These are phyloP conservation scores for Fonsecaea pugnacius DNA, from an alignment of 2,329 filamentous ascomycete species.

Conservation along the genomic window DNA sequence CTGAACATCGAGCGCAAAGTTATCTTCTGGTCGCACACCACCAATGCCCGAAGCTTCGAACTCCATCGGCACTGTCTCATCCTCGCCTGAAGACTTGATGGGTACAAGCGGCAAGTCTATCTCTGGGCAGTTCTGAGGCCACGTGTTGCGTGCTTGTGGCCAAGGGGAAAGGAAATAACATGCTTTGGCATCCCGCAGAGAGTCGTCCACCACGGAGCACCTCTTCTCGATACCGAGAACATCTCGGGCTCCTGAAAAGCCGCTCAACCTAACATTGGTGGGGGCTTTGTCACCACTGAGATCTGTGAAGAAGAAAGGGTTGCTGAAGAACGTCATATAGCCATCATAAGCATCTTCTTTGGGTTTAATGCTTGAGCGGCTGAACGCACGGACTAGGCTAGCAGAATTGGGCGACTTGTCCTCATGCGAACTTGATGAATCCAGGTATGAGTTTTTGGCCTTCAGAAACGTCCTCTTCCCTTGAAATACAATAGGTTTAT, in stretches of 20 bases:
- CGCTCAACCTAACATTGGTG: conserved; percentile 21
- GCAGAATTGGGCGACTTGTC: conserved; percentile 54
- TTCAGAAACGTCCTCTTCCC: conserved; percentile 45
- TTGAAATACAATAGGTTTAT: conserved; percentile 57
- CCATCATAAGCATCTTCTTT: conserved; percentile 58
- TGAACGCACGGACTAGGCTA: conserved; percentile 51
- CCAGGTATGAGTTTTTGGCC: conserved; percentile 51
- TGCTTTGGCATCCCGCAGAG: conserved; percentile 30
- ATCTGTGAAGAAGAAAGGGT: conserved; percentile 79
- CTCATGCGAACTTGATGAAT: conserved; percentile 55
- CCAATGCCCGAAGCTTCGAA: conserved; percentile 43
- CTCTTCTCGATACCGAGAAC: conserved; percentile 24
- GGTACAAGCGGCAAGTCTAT: conserved; percentile 31
- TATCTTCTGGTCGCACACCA: conserved; percentile 42
- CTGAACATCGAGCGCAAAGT: conserved; percentile 43
- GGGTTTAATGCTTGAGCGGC: conserved; percentile 55
- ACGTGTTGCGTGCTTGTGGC: neutral
- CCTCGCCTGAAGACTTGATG: conserved; percentile 31
- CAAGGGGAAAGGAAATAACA: conserved; percentile 32
- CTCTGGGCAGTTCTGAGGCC: conserved; percentile 14
- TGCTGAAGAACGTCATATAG: conserved; percentile 82
- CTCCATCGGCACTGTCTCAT: conserved; percentile 37
- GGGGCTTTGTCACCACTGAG: conserved; percentile 51
- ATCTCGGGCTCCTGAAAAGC: conserved; percentile 12
- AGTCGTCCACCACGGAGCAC: conserved; percentile 21